Evolutionary conservation across 495 filamentous ascomycete species (phyloP).

Genomic region (Chaetomium cochliodes): DNA sequence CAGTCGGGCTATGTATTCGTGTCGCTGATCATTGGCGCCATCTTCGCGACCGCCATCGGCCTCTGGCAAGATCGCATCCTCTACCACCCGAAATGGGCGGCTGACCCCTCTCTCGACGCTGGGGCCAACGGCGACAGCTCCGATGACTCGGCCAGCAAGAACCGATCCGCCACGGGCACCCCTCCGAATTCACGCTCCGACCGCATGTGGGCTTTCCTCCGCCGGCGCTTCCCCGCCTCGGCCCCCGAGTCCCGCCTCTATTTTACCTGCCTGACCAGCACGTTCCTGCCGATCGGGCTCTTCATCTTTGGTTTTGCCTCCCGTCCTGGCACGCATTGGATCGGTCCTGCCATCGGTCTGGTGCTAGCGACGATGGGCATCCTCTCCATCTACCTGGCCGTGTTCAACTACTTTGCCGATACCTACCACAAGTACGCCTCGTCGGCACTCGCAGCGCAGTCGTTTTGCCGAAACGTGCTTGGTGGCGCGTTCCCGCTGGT

Average conservation of each 20-base stretch:
- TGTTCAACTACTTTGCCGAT: constrained; percentile 95
- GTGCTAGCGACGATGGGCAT: constrained; percentile 82
- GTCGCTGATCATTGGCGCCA: constrained; percentile 66
- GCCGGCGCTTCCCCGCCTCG: constrained; percentile 43
- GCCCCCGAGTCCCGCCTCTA: constrained; percentile 79
- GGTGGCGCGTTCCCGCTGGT: constrained; percentile 82
- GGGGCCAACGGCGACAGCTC: constrained; percentile 23
- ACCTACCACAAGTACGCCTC: constrained; percentile 81
- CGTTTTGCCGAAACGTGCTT: constrained; percentile 78
- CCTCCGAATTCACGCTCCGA: background rate
- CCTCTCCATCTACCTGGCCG: constrained; percentile 81
- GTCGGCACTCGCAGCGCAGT: constrained; percentile 85
- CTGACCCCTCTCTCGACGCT: background rate
- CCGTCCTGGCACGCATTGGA: constrained; percentile 68
- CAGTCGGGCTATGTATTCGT: constrained; percentile 70
- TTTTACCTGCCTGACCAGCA: constrained; percentile 72
- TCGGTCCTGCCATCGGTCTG: constrained; percentile 69
- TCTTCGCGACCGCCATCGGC: constrained; percentile 68
- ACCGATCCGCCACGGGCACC: background rate
- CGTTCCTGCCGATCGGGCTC: constrained; percentile 65
- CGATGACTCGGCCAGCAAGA: background rate
- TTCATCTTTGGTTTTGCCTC: constrained; percentile 75
- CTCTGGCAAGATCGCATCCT: constrained; percentile 65
- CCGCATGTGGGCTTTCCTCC: constrained; percentile 40
- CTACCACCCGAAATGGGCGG: constrained; percentile 43